Evolutionary conservation across 805 yeast genomes (phyloP).

Genomic region (Pichia phayaonensis): DNA sequence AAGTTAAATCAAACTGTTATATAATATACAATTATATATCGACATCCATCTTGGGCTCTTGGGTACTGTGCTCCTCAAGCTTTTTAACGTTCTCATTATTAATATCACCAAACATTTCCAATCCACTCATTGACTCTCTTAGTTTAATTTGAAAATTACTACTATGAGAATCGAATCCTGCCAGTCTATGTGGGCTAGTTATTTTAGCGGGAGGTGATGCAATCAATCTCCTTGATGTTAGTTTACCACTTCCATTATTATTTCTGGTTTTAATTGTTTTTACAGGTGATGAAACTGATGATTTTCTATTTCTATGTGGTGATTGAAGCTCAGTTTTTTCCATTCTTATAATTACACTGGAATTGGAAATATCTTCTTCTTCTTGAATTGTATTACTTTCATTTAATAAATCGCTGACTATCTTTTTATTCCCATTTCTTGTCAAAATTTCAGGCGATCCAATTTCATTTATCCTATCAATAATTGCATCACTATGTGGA

Average conservation of each 20-base stretch:
- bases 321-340: background rate
- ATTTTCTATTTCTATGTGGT: background rate
- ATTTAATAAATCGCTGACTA: background rate
- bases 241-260: background rate
- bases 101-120: background rate
- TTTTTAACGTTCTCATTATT: background rate
- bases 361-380: constrained; percentile 3
- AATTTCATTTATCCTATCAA: background rate
- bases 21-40: background rate
- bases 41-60: background rate
- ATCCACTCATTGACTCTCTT: background rate
- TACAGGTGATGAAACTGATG: background rate
- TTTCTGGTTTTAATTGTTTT: background rate
- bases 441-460: constrained; percentile 1
- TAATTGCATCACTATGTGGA: constrained; percentile 1
- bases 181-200: constrained; percentile 15
- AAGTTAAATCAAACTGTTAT: no score
- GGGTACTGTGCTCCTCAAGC: no score
- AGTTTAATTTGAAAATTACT: constrained; percentile 5
- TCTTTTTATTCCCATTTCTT: background rate
- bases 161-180: constrained; percentile 11
- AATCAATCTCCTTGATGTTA: constrained; percentile 11
- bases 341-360: constrained; percentile 6
- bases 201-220: constrained; percentile 13
- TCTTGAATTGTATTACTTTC: background rate